Conservation (phyloP, 2,329 filamentous ascomycete species). For the Alternaria angustiovoidea region DNA sequence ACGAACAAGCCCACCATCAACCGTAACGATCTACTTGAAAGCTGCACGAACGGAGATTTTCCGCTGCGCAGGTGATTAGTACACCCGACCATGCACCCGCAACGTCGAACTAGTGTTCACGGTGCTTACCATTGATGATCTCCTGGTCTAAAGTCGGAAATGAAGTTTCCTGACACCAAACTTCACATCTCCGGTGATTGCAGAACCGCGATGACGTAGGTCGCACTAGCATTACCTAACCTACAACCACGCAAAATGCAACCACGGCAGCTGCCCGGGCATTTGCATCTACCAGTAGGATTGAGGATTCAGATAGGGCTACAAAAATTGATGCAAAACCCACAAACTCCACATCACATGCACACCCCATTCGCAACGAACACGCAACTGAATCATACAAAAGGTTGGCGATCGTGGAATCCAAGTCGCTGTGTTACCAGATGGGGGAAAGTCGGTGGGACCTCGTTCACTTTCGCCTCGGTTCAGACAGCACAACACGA, state of each 20-base stretch:
- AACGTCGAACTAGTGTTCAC: constrained; percentile 3
- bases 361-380: background rate
- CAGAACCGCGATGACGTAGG: background rate
- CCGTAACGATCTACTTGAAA: background rate
- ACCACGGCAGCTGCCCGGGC: background rate
- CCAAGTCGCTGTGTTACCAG: background rate
- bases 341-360: constrained; percentile 1
- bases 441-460: constrained; percentile 4
- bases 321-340: background rate
- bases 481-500: background rate
- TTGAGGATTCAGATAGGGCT: background rate
- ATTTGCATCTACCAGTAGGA: background rate
- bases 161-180: background rate
- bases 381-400: background rate
- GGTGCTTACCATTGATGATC: background rate
- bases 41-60: background rate
- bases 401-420: constrained; percentile 1
- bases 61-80: background rate
- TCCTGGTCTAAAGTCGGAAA: background rate
- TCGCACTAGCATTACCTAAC: background rate
- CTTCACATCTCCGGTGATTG: background rate
- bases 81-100: background rate
- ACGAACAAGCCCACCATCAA: background rate
- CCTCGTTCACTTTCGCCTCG: constrained; percentile 3
- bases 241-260: background rate